Evolutionary conservation across 306 rosid genomes (phyloP), one percentile per base, ranked within the genome.

Genomic region (Myrica gale): DNA sequence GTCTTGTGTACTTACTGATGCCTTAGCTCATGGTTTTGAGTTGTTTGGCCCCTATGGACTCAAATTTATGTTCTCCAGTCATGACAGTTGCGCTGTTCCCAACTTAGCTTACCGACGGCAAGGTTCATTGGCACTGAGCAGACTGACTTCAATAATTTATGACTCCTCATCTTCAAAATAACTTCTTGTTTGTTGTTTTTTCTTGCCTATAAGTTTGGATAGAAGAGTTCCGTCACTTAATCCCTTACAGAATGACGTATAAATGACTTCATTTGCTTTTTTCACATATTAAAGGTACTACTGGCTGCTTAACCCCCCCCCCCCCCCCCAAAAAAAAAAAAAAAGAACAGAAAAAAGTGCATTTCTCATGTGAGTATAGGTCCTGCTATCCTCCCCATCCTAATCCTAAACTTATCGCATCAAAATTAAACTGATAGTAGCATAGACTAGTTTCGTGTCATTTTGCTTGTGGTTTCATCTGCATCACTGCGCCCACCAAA

Each of bases 401-500:
- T 65, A 37, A 55, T 32, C 16, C 10, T 65, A 37, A 19, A 15
- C 32, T 37, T 63, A 41, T 32, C 37, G 3, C 37, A 32, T 32
- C 37, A 32, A 47, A 37, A 39, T 16, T 1, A 3, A 39, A 16
- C 21, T 7, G 11, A 8, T 32, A 21, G 9, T 63, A 37, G 47
- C 70, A 15, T 42, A 8, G 13, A 44, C 32, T 66, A 20, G 26
- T 21, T 46, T 43, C 39, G 0, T 75, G 32, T 61, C 48, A 53
- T 72, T 11, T 66, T 45, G 53, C n/a, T 63, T 74, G 60, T 60
- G 21, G 77, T 42, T 48, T 9, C 16, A 66, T 62, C 77, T 39
- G 69, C 44, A 39, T 53, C 48, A 41, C 26, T 60, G 39, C 53
- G 46, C 7, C 44, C 4, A 54, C 69, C 78, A 51, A 65, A 43